phyloP scores from a whole-genome alignment of 1,139 yeast species.

The Magnusiomyces magnusii region DNA sequence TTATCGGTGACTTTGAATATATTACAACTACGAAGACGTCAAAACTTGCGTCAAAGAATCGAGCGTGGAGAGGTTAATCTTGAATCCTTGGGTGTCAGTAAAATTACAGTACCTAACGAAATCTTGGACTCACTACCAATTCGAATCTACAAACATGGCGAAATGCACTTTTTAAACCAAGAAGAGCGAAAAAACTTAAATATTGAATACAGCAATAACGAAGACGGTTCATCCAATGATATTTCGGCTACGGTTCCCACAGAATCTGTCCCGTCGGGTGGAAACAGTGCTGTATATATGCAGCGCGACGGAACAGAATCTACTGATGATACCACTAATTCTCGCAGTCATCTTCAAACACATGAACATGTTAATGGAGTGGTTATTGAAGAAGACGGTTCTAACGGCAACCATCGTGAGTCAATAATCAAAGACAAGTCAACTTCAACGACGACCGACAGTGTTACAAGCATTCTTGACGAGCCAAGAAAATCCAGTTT shows the following conservation, averaged over 20 bases:
- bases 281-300: not conserved
- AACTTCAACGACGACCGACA: not conserved
- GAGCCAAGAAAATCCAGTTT: not conserved
- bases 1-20: slow-evolving; percentile 19
- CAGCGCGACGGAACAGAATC: not conserved
- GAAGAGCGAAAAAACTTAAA: not conserved
- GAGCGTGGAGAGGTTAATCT: slow-evolving; percentile 25
- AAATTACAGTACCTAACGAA: slow-evolving; percentile 23
- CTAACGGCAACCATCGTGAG: not conserved
- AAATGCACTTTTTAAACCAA: slow-evolving; percentile 11
- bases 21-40: slow-evolving; percentile 20
- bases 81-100: slow-evolving; percentile 24
- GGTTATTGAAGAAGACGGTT: not conserved
- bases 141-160: slow-evolving; percentile 17
- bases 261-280: not conserved
- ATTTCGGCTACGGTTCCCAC: not conserved
- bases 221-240: not conserved
- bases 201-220: not conserved
- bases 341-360: not conserved
- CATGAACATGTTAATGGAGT: not conserved
- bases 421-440: not conserved
- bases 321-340: not conserved
- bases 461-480: too few species aligned
- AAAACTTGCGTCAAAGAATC: slow-evolving; percentile 22
- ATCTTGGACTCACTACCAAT: slow-evolving; percentile 23